Evolutionary conservation across 306 rosid species (phyloP), one percentile per base, ranked within the genome.

Genomic region (Quercus suber): DNA sequence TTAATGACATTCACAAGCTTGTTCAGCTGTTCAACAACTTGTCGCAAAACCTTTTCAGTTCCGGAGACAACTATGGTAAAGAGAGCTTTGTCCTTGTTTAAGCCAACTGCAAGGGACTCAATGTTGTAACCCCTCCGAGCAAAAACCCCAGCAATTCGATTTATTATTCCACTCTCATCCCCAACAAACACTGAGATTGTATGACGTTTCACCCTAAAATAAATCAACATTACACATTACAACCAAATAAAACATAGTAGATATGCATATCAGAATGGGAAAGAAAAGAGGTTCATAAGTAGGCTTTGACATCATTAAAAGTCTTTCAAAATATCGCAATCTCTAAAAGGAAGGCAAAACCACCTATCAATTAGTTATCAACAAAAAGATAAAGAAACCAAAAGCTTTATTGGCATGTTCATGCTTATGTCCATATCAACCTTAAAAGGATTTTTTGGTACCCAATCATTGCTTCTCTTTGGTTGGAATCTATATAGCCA

Each of bases 41-140:
- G 92, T 67, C 74, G 79, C 81, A 89, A 80, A 31, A 89, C 84
- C 79, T 78, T 89, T 60, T 80, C 90, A 6, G 90, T 82, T 65
- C 92, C 92, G 9, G 87, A 78, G 56, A 89, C 90, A 25, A 89
- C 92, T 59, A 86, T 86, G 76, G 92, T 89, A 78, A 89, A 89
- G 55, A 89, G 92, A 61, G 92, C 90, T 82, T 82, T 86, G 83
- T 89, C 92, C 86, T 72, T 86, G 81, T 86, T 86, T 82, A 89
- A 78, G 73, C 92, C 92, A 68, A 89, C 92, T 1, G 92, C 92
- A 37, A 89, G 88, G 59, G 92, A 89, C 81, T 89, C 92, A 37
- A 89, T 89, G 79, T 89, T 89, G 84, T 89, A 89, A 73, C 92
- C 92, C 73, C 92, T 84, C 84, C 92, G 80, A 7, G 92, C 92